Conservation (phyloP, 352 stramenopile species). For the Pythium grandisporangium region DNA sequence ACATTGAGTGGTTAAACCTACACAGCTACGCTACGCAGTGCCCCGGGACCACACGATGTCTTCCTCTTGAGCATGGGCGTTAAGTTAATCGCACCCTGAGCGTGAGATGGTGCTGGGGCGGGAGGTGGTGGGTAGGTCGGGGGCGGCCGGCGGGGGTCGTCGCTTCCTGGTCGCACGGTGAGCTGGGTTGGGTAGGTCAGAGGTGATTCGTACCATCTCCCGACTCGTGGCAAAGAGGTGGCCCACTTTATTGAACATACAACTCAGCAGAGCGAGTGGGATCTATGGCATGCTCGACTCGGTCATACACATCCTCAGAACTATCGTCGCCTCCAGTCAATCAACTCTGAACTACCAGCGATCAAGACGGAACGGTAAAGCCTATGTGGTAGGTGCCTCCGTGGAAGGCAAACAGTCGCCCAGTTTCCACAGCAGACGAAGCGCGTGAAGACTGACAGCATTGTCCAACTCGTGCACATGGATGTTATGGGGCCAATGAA, state of each 20-base stretch:
- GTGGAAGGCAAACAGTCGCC: background rate
- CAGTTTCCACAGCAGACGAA: background rate
- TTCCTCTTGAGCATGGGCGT: too few relatives aligned
- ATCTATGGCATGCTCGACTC: conserved; percentile 3
- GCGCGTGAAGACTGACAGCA: background rate
- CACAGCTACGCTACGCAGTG: too few relatives aligned
- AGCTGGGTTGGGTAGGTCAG: background rate
- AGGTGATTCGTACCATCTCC: background rate
- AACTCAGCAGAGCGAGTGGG: background rate
- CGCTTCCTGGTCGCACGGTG: background rate
- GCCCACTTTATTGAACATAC: background rate
- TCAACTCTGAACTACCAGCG: background rate
- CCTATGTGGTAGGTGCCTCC: background rate
- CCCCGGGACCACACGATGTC: too few relatives aligned
- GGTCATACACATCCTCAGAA: background rate
- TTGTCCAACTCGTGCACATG: background rate
- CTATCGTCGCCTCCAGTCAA: background rate
- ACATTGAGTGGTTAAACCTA: too few relatives aligned
- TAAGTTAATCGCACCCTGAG: too few relatives aligned
- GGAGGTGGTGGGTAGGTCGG: too few relatives aligned
- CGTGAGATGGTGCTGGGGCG: too few relatives aligned
- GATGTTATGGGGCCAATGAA: background rate
- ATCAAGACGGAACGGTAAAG: background rate
- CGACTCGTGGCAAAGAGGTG: background rate
- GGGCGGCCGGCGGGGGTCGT: background rate